These are phyloP conservation scores for Boletellus emodensis DNA, from an alignment of 768 basidiomycete species.

Conservation along the genomic window DNA sequence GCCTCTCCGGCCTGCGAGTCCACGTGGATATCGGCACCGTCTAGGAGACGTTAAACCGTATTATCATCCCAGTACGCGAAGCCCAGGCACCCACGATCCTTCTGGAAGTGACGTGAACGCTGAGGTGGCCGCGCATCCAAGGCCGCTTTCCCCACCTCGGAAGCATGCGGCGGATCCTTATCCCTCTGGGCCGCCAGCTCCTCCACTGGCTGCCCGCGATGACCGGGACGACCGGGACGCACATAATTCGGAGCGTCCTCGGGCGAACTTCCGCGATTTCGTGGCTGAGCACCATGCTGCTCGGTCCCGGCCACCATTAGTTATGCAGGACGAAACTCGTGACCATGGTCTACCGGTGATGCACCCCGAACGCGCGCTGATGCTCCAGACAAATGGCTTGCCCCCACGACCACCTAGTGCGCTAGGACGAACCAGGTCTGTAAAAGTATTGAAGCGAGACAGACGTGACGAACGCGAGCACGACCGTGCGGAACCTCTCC, in stretches of 20 bases:
- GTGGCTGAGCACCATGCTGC: conserved; percentile 1
- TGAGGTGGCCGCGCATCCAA: conserved; percentile 7
- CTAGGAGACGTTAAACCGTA: conserved; percentile 5
- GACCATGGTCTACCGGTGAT: conserved; percentile 17
- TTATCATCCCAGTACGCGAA: not conserved
- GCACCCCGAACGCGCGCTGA: conserved; percentile 31
- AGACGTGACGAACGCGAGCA: conserved; percentile 16
- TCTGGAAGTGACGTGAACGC: conserved; percentile 1
- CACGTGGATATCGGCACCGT: conserved; percentile 10
- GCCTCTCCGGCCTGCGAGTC: conserved; percentile 22
- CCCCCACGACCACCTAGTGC: conserved; percentile 26
- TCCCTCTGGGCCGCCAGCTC: conserved; percentile 4
- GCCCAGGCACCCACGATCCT: not conserved
- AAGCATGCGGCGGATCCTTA: conserved; percentile 9
- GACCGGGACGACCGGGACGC: conserved; percentile 7
- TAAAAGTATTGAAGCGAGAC: conserved; percentile 19
- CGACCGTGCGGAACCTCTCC: conserved; percentile 21
- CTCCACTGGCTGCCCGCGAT: not conserved
- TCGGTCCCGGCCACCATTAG: conserved; percentile 1
- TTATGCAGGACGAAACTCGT: conserved; percentile 5
- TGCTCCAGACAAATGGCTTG: conserved; percentile 26
- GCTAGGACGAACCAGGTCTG: conserved; percentile 12
- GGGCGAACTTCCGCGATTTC: conserved; percentile 9
- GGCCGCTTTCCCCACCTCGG: conserved; percentile 6
- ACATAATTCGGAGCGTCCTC: conserved; percentile 7